Conservation (phyloP, 805 yeast species). For the Candida quercuum region DNA sequence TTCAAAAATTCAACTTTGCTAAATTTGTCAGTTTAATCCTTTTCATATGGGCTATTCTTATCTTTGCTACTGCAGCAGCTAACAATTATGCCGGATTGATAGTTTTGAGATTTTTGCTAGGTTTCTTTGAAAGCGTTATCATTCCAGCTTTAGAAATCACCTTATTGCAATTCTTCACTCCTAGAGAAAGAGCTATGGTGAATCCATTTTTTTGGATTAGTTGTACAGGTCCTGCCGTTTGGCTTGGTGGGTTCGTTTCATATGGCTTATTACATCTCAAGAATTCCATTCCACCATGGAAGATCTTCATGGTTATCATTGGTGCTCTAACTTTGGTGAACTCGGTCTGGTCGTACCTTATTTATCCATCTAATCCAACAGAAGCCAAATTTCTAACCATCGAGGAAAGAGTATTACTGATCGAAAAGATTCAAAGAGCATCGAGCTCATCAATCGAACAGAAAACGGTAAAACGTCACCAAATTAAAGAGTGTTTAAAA, state of each 20-base stretch:
- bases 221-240: not conserved
- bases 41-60: conserved; percentile 24
- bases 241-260: conserved; percentile 11
- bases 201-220: conserved; percentile 38
- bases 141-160: conserved; percentile 31
- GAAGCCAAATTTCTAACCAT: conserved; percentile 32
- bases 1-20: conserved; percentile 31
- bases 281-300: conserved; percentile 31
- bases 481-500: conserved; percentile 32
- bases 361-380: conserved; percentile 43
- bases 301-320: conserved; percentile 37
- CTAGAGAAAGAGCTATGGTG: conserved; percentile 31
- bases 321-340: conserved; percentile 40
- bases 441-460: conserved; percentile 34
- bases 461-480: conserved; percentile 33
- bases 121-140: conserved; percentile 32
- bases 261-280: conserved; percentile 5
- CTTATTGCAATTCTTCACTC: conserved; percentile 34
- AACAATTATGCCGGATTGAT: conserved; percentile 24
- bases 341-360: conserved; percentile 22
- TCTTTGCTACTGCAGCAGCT: conserved; percentile 24
- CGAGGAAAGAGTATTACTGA: conserved; percentile 36
- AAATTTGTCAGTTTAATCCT: conserved; percentile 16
- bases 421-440: conserved; percentile 29
- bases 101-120: conserved; percentile 30